Evolutionary conservation across 805 yeast genomes (phyloP).

Genomic region (Starmerella cellae): DNA sequence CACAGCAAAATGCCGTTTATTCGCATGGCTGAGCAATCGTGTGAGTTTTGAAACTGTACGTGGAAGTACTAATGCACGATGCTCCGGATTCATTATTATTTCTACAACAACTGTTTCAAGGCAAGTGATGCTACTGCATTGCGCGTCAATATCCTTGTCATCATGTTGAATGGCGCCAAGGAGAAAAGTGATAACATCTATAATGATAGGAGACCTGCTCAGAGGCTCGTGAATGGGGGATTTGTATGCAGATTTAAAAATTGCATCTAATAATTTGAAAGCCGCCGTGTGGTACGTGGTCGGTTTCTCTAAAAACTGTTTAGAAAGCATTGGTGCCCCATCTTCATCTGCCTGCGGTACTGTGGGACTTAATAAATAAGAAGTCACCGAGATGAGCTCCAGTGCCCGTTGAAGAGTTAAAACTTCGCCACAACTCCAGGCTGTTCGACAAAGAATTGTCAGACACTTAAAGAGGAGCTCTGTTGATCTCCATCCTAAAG

Average conservation of each 20-base stretch:
- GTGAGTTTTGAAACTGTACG: slow-evolving; percentile 15
- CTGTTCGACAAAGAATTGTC: slow-evolving; percentile 29
- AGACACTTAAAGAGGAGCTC: slow-evolving; percentile 38
- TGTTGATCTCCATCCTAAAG: slow-evolving; percentile 35
- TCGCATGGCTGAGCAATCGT: slow-evolving; percentile 9
- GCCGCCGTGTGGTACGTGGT: slow-evolving; percentile 22
- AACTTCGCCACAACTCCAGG: slow-evolving; percentile 11
- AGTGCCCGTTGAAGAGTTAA: slow-evolving; percentile 19
- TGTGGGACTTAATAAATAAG: slow-evolving; percentile 22
- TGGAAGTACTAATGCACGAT: slow-evolving; percentile 17
- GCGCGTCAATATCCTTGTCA: slow-evolving; percentile 13
- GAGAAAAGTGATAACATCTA: slow-evolving; percentile 19
- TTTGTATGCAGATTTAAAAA: slow-evolving; percentile 16
- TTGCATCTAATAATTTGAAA: slow-evolving; percentile 19
- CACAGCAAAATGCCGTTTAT: slow-evolving; percentile 13
- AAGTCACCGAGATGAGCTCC: slow-evolving; percentile 20
- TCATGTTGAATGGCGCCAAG: slow-evolving; percentile 20
- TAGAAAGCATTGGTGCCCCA: slow-evolving; percentile 1
- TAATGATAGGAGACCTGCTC: slow-evolving; percentile 18
- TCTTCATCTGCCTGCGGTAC: too few species aligned
- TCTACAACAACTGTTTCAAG: slow-evolving; percentile 10
- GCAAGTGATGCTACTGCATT: slow-evolving; percentile 16
- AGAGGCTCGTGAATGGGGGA: slow-evolving; percentile 10
- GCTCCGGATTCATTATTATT: slow-evolving; percentile 10
- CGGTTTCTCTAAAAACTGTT: slow-evolving; percentile 15